A percentile compares a stretch with the other conserved stretches of the same genome.
These are phyloP conservation scores for Gossypium stocksii DNA, from an alignment of 345 rosid genomes.

Conservation along the genomic window DNA sequence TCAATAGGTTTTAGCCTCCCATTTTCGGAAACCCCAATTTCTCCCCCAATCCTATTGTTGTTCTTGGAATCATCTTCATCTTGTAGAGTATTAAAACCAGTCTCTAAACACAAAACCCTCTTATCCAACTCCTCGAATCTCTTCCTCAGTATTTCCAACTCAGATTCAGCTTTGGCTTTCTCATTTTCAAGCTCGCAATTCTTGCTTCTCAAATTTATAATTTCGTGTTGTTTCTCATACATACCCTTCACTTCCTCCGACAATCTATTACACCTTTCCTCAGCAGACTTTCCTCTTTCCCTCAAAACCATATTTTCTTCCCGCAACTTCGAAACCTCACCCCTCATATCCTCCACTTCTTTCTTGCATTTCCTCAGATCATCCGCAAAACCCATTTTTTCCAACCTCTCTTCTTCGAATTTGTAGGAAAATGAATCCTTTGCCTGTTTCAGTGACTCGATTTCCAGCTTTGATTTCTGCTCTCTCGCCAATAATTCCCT, in stretches of 20 bases:
- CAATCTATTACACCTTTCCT: background rate
- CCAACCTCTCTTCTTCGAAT: background rate
- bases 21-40: background rate
- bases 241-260: background rate
- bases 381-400: background rate
- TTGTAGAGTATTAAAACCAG: background rate
- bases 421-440: background rate
- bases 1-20: background rate
- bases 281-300: background rate
- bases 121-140: conserved; percentile 18
- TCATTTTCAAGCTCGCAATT: conserved; percentile 12
- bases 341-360: too few species aligned
- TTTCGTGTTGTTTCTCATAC: background rate
- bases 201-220: conserved; percentile 5
- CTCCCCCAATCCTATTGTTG: background rate
- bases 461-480: conserved; percentile 11
- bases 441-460: background rate
- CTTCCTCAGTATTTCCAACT: conserved; percentile 10
- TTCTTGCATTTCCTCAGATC: too few species aligned
- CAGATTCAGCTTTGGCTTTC: conserved; percentile 11
- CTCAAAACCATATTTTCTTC: too few species aligned
- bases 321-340: too few species aligned
- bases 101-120: conserved; percentile 21
- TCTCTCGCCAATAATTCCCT: conserved; percentile 9
- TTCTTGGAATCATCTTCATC: background rate